These are phyloP conservation scores for Vitis hybrid DNA, from an alignment of 177 flowering plant species.

Conservation along the genomic window DNA sequence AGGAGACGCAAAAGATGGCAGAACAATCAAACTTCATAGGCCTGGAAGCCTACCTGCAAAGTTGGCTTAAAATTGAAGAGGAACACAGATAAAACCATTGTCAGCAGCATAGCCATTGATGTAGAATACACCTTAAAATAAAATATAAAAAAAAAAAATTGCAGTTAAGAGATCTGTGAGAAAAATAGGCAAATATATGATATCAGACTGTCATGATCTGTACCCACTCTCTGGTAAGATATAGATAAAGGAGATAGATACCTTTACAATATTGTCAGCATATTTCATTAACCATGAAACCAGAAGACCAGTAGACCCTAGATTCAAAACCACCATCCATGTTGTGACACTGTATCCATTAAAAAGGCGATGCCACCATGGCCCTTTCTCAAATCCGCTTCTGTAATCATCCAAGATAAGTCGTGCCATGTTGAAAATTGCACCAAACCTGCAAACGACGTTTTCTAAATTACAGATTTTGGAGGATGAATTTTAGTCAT, in stretches of 20 bases:
- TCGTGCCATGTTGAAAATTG: constrained; percentile 77
- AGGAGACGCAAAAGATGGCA: no score
- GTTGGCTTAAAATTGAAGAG: constrained; percentile 88
- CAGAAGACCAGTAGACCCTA: constrained; percentile 91
- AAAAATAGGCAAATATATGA: no score
- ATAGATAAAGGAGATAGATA: constrained; percentile 14
- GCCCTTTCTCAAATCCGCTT: constrained; percentile 87
- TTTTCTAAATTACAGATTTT: no score
- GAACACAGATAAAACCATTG: constrained; percentile 78
- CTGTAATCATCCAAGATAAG: constrained; percentile 80
- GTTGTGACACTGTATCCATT: constrained; percentile 81
- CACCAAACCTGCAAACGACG: constrained; percentile 65
- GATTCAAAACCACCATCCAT: constrained; percentile 93
- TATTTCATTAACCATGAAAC: constrained; percentile 99
- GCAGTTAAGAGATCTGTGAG: no score
- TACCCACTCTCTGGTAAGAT: neutral
- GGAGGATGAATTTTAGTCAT: no score
- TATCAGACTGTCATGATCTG: no score
- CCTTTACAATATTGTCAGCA: constrained; percentile 98
- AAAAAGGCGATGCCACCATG: constrained; percentile 93
- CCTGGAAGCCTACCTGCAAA: constrained; percentile 55
- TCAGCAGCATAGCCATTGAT: constrained; percentile 98
- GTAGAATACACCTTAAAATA: constrained; percentile 77
- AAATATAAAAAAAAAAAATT: no score
- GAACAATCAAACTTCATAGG: no score